These are phyloP conservation scores for Candida khao-thaluensis DNA, from an alignment of 805 yeast genomes.

Conservation along the genomic window DNA sequence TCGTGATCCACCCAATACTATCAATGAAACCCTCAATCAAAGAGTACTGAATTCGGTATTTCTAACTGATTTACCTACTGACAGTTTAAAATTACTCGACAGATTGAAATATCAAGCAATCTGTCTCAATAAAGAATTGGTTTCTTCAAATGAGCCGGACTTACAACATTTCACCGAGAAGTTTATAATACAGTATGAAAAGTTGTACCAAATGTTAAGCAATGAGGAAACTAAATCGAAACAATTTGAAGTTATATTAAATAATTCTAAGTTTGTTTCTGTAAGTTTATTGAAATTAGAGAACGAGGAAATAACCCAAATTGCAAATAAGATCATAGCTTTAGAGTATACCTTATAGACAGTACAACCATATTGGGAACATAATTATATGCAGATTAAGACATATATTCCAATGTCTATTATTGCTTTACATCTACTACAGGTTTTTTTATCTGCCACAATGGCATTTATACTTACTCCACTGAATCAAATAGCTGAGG, in stretches of 20 bases:
- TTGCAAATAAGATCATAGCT: conserved; percentile 8
- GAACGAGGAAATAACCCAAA: conserved; percentile 3
- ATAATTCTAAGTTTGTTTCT: conserved; percentile 34
- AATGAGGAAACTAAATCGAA: conserved; percentile 6
- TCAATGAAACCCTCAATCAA: conserved; percentile 5
- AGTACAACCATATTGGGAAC: too few species aligned
- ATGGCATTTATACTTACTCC: too few species aligned
- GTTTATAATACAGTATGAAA: conserved; percentile 12
- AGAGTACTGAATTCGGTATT: conserved; percentile 13
- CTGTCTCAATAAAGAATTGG: conserved; percentile 6
- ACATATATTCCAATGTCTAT: too few species aligned
- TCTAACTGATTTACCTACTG: conserved; percentile 11
- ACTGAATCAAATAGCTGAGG: too few species aligned
- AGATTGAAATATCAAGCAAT: conserved; percentile 14
- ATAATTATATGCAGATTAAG: too few species aligned
- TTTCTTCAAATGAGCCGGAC: neutral
- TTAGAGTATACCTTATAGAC: neutral
- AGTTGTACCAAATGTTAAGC: conserved; percentile 11
- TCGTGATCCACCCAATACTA: neutral
- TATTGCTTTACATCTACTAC: too few species aligned
- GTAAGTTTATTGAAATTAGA: conserved; percentile 15
- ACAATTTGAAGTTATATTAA: conserved; percentile 21
- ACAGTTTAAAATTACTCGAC: conserved; percentile 12
- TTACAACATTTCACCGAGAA: conserved; percentile 1
- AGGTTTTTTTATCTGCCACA: too few species aligned